These are phyloP conservation scores for Astragalus membranaceus DNA, from an alignment of 306 rosid genomes.

Conservation along the genomic window DNA sequence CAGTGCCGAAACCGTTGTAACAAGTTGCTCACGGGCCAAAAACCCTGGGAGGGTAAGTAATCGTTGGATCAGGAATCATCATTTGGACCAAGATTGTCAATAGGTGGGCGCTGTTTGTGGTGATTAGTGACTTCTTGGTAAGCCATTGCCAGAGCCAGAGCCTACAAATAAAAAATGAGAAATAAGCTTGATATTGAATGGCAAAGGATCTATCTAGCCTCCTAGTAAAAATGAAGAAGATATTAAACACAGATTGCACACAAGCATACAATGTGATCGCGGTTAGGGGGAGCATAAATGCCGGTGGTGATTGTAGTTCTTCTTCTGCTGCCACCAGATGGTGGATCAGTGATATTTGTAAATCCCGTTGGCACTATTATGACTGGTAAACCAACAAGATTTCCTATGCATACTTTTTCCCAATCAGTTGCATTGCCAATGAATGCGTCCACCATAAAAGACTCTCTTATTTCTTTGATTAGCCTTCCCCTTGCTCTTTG, in stretches of 20 bases:
- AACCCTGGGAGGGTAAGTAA: conserved; percentile 22
- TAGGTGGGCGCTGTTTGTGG: conserved; percentile 58
- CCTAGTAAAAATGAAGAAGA: not conserved
- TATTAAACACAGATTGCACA: not conserved
- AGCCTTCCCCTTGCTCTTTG: conserved; percentile 65
- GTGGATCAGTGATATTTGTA: conserved; percentile 40
- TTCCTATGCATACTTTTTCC: conserved; percentile 80
- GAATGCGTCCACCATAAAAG: conserved; percentile 56
- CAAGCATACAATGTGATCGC: conserved; percentile 39
- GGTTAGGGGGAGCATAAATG: conserved; percentile 57
- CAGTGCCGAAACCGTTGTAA: not conserved
- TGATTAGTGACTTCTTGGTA: conserved; percentile 62
- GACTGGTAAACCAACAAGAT: conserved; percentile 67
- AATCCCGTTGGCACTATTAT: conserved; percentile 62
- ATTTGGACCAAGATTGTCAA: conserved; percentile 51
- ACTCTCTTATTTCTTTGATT: conserved; percentile 48
- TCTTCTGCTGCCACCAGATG: conserved; percentile 27
- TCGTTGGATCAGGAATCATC: conserved; percentile 31
- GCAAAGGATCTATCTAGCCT: conserved; percentile 1
- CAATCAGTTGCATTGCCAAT: conserved; percentile 70
- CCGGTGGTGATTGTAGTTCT: conserved; percentile 47
- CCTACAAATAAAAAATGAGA: conserved; percentile 11
- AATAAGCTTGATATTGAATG: not conserved
- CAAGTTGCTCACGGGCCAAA: conserved; percentile 15
- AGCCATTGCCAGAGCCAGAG: conserved; percentile 68